A percentile compares a stretch with the other conserved stretches of the same genome.
These are phyloP conservation scores for Eimeria maxima DNA, from an alignment of 169 alveolate genomes.

Conservation along the genomic window DNA sequence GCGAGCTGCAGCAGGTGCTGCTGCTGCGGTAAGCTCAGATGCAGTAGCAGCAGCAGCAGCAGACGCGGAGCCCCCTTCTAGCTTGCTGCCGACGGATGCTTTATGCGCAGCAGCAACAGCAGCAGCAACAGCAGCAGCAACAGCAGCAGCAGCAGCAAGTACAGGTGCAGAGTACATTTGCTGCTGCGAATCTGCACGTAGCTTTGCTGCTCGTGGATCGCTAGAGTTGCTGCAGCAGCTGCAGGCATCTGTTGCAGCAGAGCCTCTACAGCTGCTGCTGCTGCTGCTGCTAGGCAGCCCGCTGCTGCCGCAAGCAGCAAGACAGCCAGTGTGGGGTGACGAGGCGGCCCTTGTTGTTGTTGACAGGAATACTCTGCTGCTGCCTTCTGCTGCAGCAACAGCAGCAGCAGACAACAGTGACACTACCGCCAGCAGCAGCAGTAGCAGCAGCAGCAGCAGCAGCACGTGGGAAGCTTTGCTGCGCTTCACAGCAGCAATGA, in stretches of 20 bases:
- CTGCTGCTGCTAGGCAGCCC: slow-evolving; percentile 45
- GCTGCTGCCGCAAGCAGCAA: slow-evolving; percentile 44
- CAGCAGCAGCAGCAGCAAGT: slow-evolving; percentile 10
- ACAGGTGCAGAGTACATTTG: background rate
- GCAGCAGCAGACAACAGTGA: too few species aligned
- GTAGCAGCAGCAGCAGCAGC: slow-evolving; percentile 16
- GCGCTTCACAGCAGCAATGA: background rate
- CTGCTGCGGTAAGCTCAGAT: background rate
- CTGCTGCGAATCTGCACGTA: slow-evolving; percentile 34
- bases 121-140: slow-evolving; percentile 55
- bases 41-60: slow-evolving; percentile 70
- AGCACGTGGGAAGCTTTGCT: slow-evolving; percentile 57
- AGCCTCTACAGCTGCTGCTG: slow-evolving; percentile 64
- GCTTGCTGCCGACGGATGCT: background rate
- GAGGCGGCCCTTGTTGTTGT: slow-evolving; percentile 22
- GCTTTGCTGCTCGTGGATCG: slow-evolving; percentile 59
- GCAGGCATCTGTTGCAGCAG: slow-evolving; percentile 55
- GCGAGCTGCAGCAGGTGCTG: slow-evolving; percentile 9
- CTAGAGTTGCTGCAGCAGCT: slow-evolving; percentile 69
- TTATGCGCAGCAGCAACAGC: slow-evolving; percentile 26
- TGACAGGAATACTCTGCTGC: slow-evolving; percentile 49
- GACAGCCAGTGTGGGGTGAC: slow-evolving; percentile 50
- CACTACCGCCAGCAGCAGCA: too few species aligned
- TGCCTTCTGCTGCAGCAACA: slow-evolving; percentile 22
- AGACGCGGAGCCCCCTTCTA: background rate